Evolutionary conservation across 805 yeast species (phyloP), one percentile per base, ranked within the genome.

Genomic region (Kodamaea kakaduensis): DNA sequence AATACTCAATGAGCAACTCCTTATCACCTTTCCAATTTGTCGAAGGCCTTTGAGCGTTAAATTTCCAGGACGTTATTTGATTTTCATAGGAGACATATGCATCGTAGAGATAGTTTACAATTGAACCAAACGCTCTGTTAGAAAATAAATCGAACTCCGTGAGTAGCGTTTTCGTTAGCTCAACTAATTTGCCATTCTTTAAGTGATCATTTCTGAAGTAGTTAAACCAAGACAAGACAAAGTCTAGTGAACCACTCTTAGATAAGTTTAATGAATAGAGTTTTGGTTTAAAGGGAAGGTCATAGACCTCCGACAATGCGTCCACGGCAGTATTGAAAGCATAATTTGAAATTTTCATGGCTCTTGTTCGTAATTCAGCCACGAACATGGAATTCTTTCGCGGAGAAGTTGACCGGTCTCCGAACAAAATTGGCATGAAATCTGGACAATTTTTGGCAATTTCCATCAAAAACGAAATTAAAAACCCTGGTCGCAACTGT

Each of bases 201-300:
- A 35, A 36, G 3, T 31, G 19, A 2, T 21, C 22, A 29, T 51
- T 55, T 23, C 40, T 38, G 42, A 51, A 55, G 31, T 47, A 50
- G 14, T 21, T 20, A 32, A 33, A 8, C 38, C 28, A 17, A 2
- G n/a, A 25, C 7, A 33, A 30, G 21, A 37, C 34, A 14, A 38
- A 16, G 9, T 37, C 9, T 6, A 20, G 10, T 5, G 49, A 31
- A 2, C 26, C n/a, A 4, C 12, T 18, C 3, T 35, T 25, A 1
- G 18, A 5, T 3, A 29, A 2, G 12, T 29, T 24, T 18, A 37
- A 40, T 15, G 26, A 23, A 9, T 41, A 17, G 29, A 26, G 32
- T 4, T 26, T 19, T 16, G 6, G 9, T 20, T 13, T 17, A 25
- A 6, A 3, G 6, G 6, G 12, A 9, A 32, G 9, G 12, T 9